A percentile compares a stretch with the other conserved stretches of the same genome.
phyloP scores from a whole-genome alignment of 1,284 basidiomycete genomes.

The Coriolopsis trogii region DNA sequence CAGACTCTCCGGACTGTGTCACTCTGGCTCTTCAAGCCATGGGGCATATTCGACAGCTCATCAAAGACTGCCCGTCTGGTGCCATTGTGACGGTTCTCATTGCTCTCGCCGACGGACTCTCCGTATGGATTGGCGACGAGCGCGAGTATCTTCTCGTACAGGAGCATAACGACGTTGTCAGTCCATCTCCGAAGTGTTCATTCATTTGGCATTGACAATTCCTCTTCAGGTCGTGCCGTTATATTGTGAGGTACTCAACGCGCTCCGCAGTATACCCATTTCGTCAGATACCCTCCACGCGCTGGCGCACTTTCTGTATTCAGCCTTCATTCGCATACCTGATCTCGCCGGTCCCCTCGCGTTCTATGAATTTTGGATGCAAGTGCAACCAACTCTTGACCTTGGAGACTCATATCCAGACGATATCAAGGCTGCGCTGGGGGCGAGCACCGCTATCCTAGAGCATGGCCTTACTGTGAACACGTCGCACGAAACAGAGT shows the following conservation, averaged over 20 bases:
- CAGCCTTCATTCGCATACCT: conserved; percentile 51
- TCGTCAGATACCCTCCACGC: conserved; percentile 41
- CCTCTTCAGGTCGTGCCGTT: conserved; percentile 44
- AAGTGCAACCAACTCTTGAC: conserved; percentile 11
- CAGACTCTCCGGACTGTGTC: conserved; percentile 31
- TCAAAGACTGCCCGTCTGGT: conserved; percentile 30
- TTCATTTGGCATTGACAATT: conserved; percentile 4
- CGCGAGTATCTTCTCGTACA: conserved; percentile 39
- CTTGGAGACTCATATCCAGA: conserved; percentile 17
- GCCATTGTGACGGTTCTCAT: conserved; percentile 38
- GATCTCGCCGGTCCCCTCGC: conserved; percentile 49
- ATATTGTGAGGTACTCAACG: conserved; percentile 46
- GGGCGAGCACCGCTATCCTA: conserved; percentile 19
- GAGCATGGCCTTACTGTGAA: conserved; percentile 14
- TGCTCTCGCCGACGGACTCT: conserved; percentile 42
- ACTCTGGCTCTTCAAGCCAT: conserved; percentile 24
- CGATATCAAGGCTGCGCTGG: conserved; percentile 22
- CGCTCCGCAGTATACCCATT: conserved; percentile 40
- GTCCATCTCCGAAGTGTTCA: conserved; percentile 27
- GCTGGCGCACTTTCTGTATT: conserved; percentile 45
- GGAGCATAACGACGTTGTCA: conserved; percentile 52
- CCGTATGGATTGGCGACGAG: conserved; percentile 56
- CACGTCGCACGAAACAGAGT: conserved; percentile 18
- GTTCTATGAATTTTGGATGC: conserved; percentile 38
- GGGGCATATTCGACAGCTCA: conserved; percentile 34